These are phyloP conservation scores for Amaranthus hypochondriacus DNA, from an alignment of 148 eudicot genomes.

Conservation along the genomic window DNA sequence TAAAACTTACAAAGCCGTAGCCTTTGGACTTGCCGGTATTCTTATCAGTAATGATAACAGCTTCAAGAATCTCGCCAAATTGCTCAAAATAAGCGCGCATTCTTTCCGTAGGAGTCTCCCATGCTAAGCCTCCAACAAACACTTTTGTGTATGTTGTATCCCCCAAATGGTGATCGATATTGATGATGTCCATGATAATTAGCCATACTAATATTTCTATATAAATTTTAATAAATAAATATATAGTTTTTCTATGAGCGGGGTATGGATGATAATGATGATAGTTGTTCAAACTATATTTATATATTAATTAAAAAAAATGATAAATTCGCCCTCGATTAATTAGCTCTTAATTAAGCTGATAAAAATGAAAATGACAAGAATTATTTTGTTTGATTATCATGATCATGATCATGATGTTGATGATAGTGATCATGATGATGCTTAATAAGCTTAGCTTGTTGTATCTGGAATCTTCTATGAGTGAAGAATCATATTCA, in stretches of 20 bases:
- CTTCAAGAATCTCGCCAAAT: constrained; percentile 88
- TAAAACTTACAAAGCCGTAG: constrained; percentile 77
- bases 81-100: constrained; percentile 73
- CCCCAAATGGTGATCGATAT: constrained; percentile 75
- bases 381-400: constrained; percentile 10
- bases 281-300: constrained; percentile 3
- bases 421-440: too few relatives aligned
- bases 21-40: constrained; percentile 87
- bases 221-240: neutral
- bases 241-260: neutral
- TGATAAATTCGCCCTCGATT: neutral
- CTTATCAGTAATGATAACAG: constrained; percentile 78
- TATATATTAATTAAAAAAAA: neutral
- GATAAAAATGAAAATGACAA: constrained; percentile 12
- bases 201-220: constrained; percentile 17
- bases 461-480: neutral
- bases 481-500: neutral
- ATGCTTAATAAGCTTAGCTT: neutral
- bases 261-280: too few relatives aligned
- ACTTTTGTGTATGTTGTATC: constrained; percentile 83
- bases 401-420: neutral
- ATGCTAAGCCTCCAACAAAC: constrained; percentile 87
- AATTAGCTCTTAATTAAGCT: neutral
- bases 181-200: constrained; percentile 43
- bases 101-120: constrained; percentile 85